Percentiles rank a stretch among this genome's conserved stretches.
Conservation (phyloP, 1,139 yeast genomes). For the Hyphopichia khmerensis region DNA sequence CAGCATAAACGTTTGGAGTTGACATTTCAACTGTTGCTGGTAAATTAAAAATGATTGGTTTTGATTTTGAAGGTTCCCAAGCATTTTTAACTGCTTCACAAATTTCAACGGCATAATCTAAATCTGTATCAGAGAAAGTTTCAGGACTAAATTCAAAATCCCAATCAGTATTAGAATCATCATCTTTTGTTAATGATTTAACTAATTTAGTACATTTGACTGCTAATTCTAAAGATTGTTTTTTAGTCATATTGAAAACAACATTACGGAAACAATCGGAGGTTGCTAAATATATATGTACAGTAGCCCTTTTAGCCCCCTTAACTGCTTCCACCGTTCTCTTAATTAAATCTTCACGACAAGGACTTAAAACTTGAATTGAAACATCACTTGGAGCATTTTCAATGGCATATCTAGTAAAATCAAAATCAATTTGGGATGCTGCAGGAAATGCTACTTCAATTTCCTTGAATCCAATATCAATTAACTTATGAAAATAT, state of each 20-base stretch:
- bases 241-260: conserved; percentile 81
- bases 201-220: conserved; percentile 81
- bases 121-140: conserved; percentile 86
- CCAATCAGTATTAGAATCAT: conserved; percentile 72
- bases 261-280: conserved; percentile 89
- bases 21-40: conserved; percentile 99
- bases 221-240: conserved; percentile 78
- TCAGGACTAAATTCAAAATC: conserved; percentile 93
- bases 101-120: conserved; percentile 77
- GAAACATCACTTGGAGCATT: conserved; percentile 91
- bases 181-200: conserved; percentile 81
- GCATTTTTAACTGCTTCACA: conserved; percentile 95
- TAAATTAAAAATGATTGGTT: conserved; percentile 89
- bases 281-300: conserved; percentile 90
- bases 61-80: conserved; percentile 83
- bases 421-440: conserved; percentile 92
- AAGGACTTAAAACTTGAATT: conserved; percentile 89
- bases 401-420: conserved; percentile 89
- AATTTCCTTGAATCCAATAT: conserved; percentile 91
- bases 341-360: conserved; percentile 83
- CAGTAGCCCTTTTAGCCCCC: conserved; percentile 88
- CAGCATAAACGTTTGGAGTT: conserved; percentile 93
- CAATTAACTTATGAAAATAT: conserved; percentile 82
- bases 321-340: conserved; percentile 86
- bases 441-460: conserved; percentile 98